These are phyloP conservation scores for Pseudogymnoascus sp. DNA, from an alignment of 2,329 filamentous ascomycete genomes.

Conservation along the genomic window DNA sequence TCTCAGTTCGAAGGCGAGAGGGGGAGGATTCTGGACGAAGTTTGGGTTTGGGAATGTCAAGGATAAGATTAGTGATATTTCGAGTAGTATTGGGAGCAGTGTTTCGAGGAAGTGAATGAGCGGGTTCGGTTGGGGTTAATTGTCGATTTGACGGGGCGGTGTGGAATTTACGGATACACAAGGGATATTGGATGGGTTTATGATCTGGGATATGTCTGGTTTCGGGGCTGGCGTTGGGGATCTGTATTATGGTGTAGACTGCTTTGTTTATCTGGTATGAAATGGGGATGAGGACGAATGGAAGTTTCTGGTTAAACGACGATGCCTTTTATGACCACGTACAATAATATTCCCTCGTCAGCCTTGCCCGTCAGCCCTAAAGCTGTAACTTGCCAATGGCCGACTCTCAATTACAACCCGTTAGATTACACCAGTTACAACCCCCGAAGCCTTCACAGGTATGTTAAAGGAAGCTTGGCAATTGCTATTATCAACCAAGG, in stretches of 20 bases:
- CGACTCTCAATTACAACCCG: not conserved
- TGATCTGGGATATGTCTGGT: not conserved
- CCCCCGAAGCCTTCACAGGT: not conserved
- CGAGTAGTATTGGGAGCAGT: constrained; percentile 25
- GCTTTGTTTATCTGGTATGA: not conserved
- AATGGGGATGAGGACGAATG: not conserved
- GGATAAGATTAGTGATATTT: constrained; percentile 17
- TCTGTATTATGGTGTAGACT: constrained; percentile 6
- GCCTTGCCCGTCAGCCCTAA: not conserved
- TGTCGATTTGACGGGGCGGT: not conserved
- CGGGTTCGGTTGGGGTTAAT: not conserved
- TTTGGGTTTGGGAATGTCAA: constrained; percentile 13
- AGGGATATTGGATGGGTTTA: not conserved
- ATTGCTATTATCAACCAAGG: not conserved
- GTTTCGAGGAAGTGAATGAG: constrained; percentile 10
- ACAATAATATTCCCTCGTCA: too few species aligned
- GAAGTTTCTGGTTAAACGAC: not conserved
- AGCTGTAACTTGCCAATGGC: not conserved
- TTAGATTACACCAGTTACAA: not conserved
- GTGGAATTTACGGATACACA: not conserved
- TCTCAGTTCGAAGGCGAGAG: constrained; percentile 24
- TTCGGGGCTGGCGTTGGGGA: not conserved
- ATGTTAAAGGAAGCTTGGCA: not conserved
- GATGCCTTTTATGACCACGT: not conserved
- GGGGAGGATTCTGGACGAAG: constrained; percentile 22